phyloP scores from a whole-genome alignment of 495 filamentous ascomycete genomes.

The Rhizodiscina lignyota region DNA sequence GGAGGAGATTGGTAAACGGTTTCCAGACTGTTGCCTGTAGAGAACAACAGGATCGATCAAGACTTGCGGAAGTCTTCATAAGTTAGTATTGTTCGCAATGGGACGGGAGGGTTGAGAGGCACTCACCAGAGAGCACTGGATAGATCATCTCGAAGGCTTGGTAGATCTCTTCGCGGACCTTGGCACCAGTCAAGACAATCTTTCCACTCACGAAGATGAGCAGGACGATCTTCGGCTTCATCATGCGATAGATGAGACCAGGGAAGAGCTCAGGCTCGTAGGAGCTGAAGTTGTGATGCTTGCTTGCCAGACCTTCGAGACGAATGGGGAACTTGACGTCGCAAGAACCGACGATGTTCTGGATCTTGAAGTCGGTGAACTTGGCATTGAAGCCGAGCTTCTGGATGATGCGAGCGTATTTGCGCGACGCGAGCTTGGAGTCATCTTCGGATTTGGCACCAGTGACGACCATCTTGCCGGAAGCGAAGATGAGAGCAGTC shows the following conservation, averaged over 20 bases:
- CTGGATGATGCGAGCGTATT: slow-evolving; percentile 98
- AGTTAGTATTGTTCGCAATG: neutral
- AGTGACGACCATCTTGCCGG: slow-evolving; percentile 98
- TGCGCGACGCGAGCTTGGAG: slow-evolving; percentile 88
- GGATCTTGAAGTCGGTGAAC: slow-evolving; percentile 99
- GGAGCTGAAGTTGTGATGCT: slow-evolving; percentile 98
- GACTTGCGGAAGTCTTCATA: slow-evolving; percentile 25
- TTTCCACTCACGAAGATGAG: slow-evolving; percentile 98
- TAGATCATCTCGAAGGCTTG: slow-evolving; percentile 99
- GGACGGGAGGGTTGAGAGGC: neutral
- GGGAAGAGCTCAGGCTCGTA: slow-evolving; percentile 99
- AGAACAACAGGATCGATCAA: too few species aligned
- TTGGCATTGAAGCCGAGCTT: slow-evolving; percentile 99
- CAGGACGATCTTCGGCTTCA: slow-evolving; percentile 98
- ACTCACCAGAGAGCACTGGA: slow-evolving; percentile 80
- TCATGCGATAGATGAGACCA: slow-evolving; percentile 99
- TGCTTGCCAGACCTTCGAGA: slow-evolving; percentile 82
- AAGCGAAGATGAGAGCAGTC: slow-evolving; percentile 93
- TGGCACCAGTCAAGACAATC: slow-evolving; percentile 95
- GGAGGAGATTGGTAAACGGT: too few species aligned
- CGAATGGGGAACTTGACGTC: slow-evolving; percentile 99
- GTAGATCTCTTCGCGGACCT: slow-evolving; percentile 98
- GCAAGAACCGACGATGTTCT: slow-evolving; percentile 97
- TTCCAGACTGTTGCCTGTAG: too few species aligned
- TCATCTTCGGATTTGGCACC: slow-evolving; percentile 98